Conservation (phyloP, 768 basidiomycete species). For the Lactarius deliciosus region DNA sequence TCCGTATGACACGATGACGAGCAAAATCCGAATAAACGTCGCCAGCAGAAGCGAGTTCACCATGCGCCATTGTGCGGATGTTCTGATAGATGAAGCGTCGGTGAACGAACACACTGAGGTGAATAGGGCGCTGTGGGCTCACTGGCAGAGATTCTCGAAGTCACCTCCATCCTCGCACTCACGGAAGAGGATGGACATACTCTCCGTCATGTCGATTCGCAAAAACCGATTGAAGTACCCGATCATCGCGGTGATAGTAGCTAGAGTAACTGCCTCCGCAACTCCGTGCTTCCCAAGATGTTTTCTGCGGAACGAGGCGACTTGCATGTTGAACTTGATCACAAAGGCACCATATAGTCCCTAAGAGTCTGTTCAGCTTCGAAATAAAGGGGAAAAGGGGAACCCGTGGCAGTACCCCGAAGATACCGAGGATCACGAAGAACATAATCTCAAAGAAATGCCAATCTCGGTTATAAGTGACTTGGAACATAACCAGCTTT, state of each 20-base stretch:
- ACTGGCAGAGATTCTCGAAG: constrained; percentile 95
- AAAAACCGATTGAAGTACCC: constrained; percentile 95
- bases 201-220: constrained; percentile 96
- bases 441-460: constrained; percentile 99
- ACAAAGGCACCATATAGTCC: constrained; percentile 97
- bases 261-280: constrained; percentile 84
- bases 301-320: constrained; percentile 91
- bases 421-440: constrained; percentile 92
- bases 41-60: constrained; percentile 90
- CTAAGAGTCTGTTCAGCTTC: constrained; percentile 41
- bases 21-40: constrained; percentile 79
- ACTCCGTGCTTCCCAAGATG: constrained; percentile 82
- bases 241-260: constrained; percentile 85
- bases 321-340: constrained; percentile 95
- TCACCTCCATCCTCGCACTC: constrained; percentile 95
- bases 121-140: constrained; percentile 38
- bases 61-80: constrained; percentile 91
- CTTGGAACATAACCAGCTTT: constrained; percentile 96
- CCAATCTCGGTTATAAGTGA: constrained; percentile 97
- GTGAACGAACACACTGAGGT: constrained; percentile 12
- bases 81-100: constrained; percentile 45
- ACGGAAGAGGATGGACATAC: constrained; percentile 89
- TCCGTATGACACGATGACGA: constrained; percentile 93
- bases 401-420: constrained; percentile 60
- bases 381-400: background rate